Conservation (phyloP, 2,329 filamentous ascomycete genomes). For the Colletotrichum tropicale region DNA sequence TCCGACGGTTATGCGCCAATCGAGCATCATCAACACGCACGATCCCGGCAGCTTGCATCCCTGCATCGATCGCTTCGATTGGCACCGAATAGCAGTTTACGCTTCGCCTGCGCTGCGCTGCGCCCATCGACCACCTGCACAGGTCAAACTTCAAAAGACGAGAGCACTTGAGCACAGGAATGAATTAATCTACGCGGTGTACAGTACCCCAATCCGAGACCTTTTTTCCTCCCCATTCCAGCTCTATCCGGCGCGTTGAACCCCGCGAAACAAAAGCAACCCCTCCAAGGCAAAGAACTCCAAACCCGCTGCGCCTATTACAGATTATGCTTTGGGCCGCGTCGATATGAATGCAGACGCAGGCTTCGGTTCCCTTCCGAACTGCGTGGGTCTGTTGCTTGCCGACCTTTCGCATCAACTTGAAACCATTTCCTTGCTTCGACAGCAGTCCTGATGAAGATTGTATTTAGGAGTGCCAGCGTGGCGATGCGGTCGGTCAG, state of each 20-base stretch:
- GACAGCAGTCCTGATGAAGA: background rate
- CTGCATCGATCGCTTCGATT: slow-evolving; percentile 11
- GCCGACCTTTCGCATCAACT: background rate
- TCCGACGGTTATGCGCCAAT: slow-evolving; percentile 1
- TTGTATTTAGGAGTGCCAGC: background rate
- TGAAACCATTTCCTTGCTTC: background rate
- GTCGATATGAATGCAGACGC: background rate
- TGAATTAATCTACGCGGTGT: slow-evolving; percentile 15
- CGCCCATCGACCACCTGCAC: background rate
- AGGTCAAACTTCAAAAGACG: background rate
- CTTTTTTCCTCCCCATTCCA: background rate
- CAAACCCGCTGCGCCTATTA: background rate
- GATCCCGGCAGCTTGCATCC: slow-evolving; percentile 16
- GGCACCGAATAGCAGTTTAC: background rate
- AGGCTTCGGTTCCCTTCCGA: background rate
- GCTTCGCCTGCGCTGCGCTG: background rate
- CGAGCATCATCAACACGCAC: background rate
- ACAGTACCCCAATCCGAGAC: background rate
- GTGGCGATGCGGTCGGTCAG: background rate
- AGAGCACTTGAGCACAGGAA: background rate
- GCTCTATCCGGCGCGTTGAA: background rate
- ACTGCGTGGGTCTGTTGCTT: background rate
- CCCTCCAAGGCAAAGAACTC: background rate
- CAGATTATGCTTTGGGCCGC: background rate
- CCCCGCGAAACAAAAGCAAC: background rate